phyloP scores from a whole-genome alignment of 2,329 filamentous ascomycete species.

The Fusarium sp. region DNA sequence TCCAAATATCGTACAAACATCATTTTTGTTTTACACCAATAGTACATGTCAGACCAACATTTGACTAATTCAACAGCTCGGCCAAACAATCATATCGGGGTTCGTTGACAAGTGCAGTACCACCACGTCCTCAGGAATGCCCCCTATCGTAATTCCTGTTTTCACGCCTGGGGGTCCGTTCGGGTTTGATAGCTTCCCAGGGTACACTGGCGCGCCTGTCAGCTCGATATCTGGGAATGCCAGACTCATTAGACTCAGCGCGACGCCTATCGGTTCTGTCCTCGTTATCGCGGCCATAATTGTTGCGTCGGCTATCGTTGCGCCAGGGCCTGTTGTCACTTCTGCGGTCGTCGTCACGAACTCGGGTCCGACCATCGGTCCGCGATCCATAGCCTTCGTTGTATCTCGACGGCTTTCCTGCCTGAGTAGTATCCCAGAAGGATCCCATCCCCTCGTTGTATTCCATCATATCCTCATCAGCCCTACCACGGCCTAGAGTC shows the following conservation, averaged over 20 bases:
- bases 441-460: constrained; percentile 43
- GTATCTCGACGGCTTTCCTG: constrained; percentile 15
- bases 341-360: constrained; percentile 1
- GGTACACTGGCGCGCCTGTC: neutral
- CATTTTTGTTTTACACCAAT: constrained; percentile 20
- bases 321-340: neutral
- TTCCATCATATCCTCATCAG: constrained; percentile 41
- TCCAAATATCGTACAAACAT: constrained; percentile 22
- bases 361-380: neutral
- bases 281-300: neutral
- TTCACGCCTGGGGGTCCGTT: neutral
- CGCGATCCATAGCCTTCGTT: neutral
- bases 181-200: neutral
- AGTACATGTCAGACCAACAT: neutral
- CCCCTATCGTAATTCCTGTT: neutral
- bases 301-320: neutral
- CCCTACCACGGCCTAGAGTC: constrained; percentile 32
- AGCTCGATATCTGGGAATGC: neutral
- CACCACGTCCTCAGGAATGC: neutral
- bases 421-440: constrained; percentile 53
- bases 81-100: neutral
- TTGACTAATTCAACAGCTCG: neutral
- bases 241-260: neutral
- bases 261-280: neutral
- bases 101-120: neutral